Evolutionary conservation across 169 alveolate genomes (phyloP).

Genomic region (Eimeria acervulina): DNA sequence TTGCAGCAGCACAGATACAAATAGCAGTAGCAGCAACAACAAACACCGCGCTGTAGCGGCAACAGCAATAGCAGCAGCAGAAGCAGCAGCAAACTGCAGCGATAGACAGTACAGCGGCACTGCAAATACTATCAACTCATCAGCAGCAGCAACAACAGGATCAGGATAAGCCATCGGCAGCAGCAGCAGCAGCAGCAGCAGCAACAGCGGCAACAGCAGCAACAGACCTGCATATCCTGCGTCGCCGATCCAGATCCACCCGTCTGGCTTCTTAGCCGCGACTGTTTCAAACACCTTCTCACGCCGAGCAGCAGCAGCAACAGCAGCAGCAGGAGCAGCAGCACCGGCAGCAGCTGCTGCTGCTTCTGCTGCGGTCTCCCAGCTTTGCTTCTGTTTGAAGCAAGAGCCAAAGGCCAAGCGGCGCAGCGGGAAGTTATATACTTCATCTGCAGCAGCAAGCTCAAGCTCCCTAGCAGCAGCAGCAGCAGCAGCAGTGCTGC

Average conservation of each 20-base stretch:
- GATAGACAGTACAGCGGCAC: too few species aligned
- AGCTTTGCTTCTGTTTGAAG: neutral
- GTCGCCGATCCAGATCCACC: conserved; percentile 73
- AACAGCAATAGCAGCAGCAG: conserved; percentile 28
- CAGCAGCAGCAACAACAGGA: neutral
- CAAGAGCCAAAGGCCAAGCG: conserved; percentile 75
- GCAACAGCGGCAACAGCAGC: conserved; percentile 50
- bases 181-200: conserved; percentile 36
- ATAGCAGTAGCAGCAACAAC: conserved; percentile 29
- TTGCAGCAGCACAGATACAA: conserved; percentile 39
- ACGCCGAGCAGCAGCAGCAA: neutral
- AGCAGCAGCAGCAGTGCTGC: neutral
- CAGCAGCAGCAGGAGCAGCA: neutral
- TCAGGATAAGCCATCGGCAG: neutral
- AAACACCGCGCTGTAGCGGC: neutral
- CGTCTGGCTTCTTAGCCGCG: neutral
- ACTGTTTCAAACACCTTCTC: conserved; percentile 8
- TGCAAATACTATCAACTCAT: too few species aligned
- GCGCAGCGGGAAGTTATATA: conserved; percentile 39
- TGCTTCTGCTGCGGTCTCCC: neutral
- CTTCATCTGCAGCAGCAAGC: conserved; percentile 10
- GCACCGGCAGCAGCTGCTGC: conserved; percentile 41
- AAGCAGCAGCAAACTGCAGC: conserved; percentile 43
- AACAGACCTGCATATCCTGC: conserved; percentile 65
- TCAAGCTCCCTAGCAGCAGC: conserved; percentile 17